Evolutionary conservation across 345 rosid species (phyloP).

Genomic region (Dovyalis caffra): DNA sequence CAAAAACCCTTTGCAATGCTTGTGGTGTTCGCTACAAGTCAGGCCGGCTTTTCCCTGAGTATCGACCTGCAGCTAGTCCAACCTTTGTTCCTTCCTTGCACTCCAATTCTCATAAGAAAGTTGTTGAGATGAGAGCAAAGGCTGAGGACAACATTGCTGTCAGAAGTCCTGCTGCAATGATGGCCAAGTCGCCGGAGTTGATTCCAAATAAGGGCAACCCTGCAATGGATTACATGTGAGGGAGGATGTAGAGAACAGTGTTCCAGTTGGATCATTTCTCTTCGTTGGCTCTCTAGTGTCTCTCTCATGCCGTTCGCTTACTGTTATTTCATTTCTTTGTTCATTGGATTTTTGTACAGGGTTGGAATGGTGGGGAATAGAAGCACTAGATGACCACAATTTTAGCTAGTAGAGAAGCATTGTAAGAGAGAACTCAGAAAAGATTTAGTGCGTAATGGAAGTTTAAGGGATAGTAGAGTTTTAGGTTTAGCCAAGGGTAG

Average conservation of each 20-base stretch:
- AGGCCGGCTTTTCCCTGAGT: conserved; percentile 95
- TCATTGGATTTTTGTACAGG: conserved; percentile 57
- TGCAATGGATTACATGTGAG: conserved; percentile 42
- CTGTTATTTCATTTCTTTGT: conserved; percentile 42
- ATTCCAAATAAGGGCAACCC: conserved; percentile 42
- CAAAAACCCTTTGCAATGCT: conserved; percentile 96
- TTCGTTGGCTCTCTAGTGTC: conserved; percentile 1
- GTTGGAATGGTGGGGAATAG: conserved; percentile 36
- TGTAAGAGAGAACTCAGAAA: conserved; percentile 25
- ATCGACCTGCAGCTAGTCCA: conserved; percentile 96
- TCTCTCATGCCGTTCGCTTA: conserved; percentile 19
- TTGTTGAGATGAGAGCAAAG: conserved; percentile 85
- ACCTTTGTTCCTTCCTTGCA: conserved; percentile 83
- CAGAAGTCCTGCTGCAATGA: conserved; percentile 18
- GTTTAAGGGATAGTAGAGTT: conserved; percentile 30
- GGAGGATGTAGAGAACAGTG: conserved; percentile 1
- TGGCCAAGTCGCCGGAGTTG: conserved; percentile 30
- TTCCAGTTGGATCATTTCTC: conserved; percentile 15
- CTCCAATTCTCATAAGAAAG: conserved; percentile 97
- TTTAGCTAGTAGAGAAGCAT: conserved; percentile 37
- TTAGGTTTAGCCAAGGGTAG: conserved; percentile 37
- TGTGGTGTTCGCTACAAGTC: conserved; percentile 95
- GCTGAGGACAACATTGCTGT: conserved; percentile 12
- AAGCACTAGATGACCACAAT: conserved; percentile 41
- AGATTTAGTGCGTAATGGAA: conserved; percentile 28